Evolutionary conservation across 345 rosid species (phyloP).

Genomic region (Viola odorata): DNA sequence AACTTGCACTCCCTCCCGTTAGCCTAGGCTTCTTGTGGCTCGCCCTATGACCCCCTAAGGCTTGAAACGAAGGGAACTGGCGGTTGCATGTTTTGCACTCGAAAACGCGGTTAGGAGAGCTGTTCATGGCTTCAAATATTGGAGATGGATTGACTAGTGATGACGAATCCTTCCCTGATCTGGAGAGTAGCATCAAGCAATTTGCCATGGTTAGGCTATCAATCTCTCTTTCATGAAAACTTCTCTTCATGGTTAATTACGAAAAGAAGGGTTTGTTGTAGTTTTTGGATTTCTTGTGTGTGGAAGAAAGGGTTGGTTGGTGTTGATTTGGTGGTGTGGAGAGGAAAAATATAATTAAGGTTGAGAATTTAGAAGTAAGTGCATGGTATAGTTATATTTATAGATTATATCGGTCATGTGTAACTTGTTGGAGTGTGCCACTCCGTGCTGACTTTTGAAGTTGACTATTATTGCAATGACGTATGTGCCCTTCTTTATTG

Average conservation of each 20-base stretch:
- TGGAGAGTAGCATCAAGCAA: slow-evolving; percentile 51
- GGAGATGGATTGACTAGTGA: not conserved
- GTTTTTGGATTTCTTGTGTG: not conserved
- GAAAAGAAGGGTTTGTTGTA: not conserved
- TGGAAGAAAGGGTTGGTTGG: not conserved
- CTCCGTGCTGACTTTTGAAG: slow-evolving; percentile 21
- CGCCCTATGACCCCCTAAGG: slow-evolving; percentile 64
- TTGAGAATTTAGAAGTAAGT: not conserved
- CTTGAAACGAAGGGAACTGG: slow-evolving; percentile 55
- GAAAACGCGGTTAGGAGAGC: slow-evolving; percentile 35
- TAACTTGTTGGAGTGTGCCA: slow-evolving; percentile 6
- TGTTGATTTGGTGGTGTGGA: not conserved
- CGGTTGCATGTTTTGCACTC: slow-evolving; percentile 70
- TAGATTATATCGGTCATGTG: slow-evolving; percentile 7
- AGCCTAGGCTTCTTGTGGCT: slow-evolving; percentile 63
- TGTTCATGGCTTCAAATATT: not conserved
- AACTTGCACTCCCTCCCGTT: slow-evolving; percentile 5
- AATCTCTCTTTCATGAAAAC: slow-evolving; percentile 21
- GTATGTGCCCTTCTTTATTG: slow-evolving; percentile 19
- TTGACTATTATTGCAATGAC: slow-evolving; percentile 34
- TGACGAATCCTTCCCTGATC: not conserved
- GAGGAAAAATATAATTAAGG: not conserved
- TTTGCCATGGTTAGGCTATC: slow-evolving; percentile 44
- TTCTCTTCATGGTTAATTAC: slow-evolving; percentile 42
- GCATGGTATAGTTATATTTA: slow-evolving; percentile 12